Base-by-base conservation (phyloP, 2,329 filamentous ascomycete genomes). In the Lachnellula willkommii region DNA sequence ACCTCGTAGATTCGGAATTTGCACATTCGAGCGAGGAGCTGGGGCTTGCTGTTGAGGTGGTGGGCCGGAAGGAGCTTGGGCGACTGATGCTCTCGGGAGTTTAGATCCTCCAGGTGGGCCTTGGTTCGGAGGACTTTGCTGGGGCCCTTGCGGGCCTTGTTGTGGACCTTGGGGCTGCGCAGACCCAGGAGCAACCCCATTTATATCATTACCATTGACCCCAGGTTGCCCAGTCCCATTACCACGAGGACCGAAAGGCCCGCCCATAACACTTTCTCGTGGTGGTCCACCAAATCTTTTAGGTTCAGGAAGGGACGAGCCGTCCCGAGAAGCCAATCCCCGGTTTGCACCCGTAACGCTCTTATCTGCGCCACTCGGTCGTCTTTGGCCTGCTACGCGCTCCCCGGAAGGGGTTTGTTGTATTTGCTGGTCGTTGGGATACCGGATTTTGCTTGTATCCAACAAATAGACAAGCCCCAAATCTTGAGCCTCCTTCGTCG, bases 391-490 rank as follows among this genome's bases (percentile, higher is more conserved):
- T 17, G 71, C 63, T 32, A 69, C 68, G 54, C 73, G 70, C 47
- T 77, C 73, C 8, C 70, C 72, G 15, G 69, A 65, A 52, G 74
- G 76, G 6, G 62, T 58, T 57, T 67, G 65, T 59, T 68, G 69
- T 35, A 65, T 68, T 57, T 70, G 68, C 55, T 73, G 71, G 66
- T 96, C 92, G 64, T 89, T 93, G 1, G 94, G 94, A 72, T 99
- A 99, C 61, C 94, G 84, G 64, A 99, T 99, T 73, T 99, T 99
- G 48, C 84, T 87, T 8, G 94, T 99, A 71, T 99, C 94, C 59
- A 99, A 78, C 61, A 96, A 82, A 71, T 97, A 99, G 37, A 90
- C 88, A 66, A 95, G 82, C 57, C 89, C 90, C 52, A 99, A 78
- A 69, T 99, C 94, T 59, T 86, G 87, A 35, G 89, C 83, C 66